Evolutionary conservation across 2,329 filamentous ascomycete genomes (phyloP).

Genomic region (Sporothrix protearum): DNA sequence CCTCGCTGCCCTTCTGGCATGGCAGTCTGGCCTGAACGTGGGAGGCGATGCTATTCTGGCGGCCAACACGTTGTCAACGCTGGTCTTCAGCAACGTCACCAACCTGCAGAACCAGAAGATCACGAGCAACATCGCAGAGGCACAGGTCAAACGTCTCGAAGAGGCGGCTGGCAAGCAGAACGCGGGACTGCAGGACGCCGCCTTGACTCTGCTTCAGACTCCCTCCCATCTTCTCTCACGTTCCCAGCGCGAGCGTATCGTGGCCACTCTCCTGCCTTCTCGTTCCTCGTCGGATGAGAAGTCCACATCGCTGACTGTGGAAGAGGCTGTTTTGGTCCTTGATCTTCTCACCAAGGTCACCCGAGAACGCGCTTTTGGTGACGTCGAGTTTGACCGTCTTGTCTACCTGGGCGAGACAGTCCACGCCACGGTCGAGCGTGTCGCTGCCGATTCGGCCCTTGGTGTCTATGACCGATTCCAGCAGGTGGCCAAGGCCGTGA

Average conservation of each 20-base stretch:
- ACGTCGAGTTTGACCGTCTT: conserved; percentile 42
- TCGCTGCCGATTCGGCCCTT: neutral
- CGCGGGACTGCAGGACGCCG: neutral
- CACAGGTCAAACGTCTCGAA: conserved; percentile 21
- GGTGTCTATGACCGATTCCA: conserved; percentile 20
- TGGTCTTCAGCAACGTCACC: neutral
- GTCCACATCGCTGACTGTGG: neutral
- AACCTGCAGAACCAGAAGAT: conserved; percentile 19
- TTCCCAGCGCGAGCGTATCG: conserved; percentile 43
- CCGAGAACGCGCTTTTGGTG: conserved; percentile 46
- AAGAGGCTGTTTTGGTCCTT: conserved; percentile 40
- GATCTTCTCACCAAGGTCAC: conserved; percentile 50
- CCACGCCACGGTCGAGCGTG: neutral
- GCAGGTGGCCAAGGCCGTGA: neutral
- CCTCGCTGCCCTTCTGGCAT: conserved; percentile 19
- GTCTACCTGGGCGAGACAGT: conserved; percentile 33
- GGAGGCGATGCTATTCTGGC: neutral
- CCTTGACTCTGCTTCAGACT: conserved; percentile 33
- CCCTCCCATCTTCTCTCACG: conserved; percentile 43
- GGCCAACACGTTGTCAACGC: neutral
- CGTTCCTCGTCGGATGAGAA: neutral
- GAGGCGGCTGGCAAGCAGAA: neutral
- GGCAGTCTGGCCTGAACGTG: conserved; percentile 14
- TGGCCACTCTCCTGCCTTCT: conserved; percentile 36
- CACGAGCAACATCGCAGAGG: conserved; percentile 11